phyloP scores from a whole-genome alignment of 164 flowering plant species.

The Warburgia ugandensis region DNA sequence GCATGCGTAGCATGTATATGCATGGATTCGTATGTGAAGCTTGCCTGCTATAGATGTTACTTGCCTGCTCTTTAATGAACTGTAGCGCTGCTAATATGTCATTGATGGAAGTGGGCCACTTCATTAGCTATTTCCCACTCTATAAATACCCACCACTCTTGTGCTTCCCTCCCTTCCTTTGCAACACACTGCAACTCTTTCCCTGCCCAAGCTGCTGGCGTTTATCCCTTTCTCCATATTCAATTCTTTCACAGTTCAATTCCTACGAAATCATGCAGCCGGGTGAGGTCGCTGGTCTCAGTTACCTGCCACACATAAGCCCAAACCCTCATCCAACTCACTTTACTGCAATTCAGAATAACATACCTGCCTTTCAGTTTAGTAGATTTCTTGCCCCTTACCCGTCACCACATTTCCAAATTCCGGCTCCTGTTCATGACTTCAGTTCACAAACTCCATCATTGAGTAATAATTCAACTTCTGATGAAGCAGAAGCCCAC shows the following conservation, averaged over 20 bases:
- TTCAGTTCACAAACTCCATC: slow-evolving; percentile 10
- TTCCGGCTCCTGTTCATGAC: slow-evolving; percentile 21
- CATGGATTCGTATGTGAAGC: slow-evolving; percentile 2
- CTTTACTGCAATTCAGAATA: slow-evolving; percentile 24
- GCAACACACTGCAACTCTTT: no score
- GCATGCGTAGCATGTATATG: slow-evolving; percentile 9
- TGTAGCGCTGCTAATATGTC: slow-evolving; percentile 18
- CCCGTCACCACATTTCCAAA: slow-evolving; percentile 20
- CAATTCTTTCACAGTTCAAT: slow-evolving; percentile 1
- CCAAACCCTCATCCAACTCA: slow-evolving; percentile 19
- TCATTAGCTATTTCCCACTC: slow-evolving; percentile 16
- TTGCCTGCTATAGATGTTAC: slow-evolving; percentile 10
- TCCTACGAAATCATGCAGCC: slow-evolving; percentile 18
- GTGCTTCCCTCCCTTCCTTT: no score
- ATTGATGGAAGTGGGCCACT: slow-evolving; percentile 35
- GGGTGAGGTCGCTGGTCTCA: slow-evolving; percentile 32
- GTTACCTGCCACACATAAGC: slow-evolving; percentile 27
- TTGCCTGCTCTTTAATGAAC: slow-evolving; percentile 27
- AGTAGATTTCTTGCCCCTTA: slow-evolving; percentile 22
- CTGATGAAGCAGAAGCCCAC: slow-evolving; percentile 78
- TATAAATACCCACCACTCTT: slow-evolving; percentile 33
- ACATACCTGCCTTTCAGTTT: slow-evolving; percentile 22
- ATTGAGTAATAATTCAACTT: slow-evolving; percentile 53
- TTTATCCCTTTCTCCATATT: neutral
- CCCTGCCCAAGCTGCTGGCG: no score